Evolutionary conservation across 768 basidiomycete species (phyloP), one percentile per base, ranked within the genome.

Genomic region (Lactarius hengduanensis): DNA sequence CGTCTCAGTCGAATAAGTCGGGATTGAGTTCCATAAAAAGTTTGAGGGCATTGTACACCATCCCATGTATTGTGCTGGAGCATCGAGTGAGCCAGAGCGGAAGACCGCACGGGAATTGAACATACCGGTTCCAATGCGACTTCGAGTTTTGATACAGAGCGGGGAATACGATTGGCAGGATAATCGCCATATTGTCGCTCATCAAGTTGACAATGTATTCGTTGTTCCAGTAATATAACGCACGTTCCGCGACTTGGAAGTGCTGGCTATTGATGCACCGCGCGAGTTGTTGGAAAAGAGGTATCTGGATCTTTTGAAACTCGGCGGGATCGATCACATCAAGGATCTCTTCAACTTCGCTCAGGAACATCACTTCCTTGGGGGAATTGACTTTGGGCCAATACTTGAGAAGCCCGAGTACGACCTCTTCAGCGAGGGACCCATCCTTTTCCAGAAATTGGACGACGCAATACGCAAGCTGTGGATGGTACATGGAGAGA

Each of bases 371-470:
- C 77, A 98, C 97, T 74, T 99, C 97, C 80, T 99, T 99, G 18
- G 96, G 96, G 40, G 92, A 94, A 77, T 99, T 98, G 72, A 99
- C 97, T 78, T 98, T 98, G 38, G 97, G 97, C 97, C 97, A 99
- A 78, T 84, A 99, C 77, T 91, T 90, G 75, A 99, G 84, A n/a
- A 99, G 82, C 22, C 97, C 97, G 71, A 95, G 80, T 80, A 98
- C 91, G 34, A 99, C 97, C 45, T 98, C 96, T 78, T 98, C 92
- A 26, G 94, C 96, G 56, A 98, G 82, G 7, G 85, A 77, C 2
- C 94, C 84, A 69, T 98, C 97, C 80, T 99, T 99, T 77, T 99
- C 97, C 69, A 98, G 78, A 81, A 98, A 99, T 77, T 98, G 97
- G 1, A 99, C 97, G 45, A 98, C 94, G 73, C 97, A 99, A 78